Base-by-base conservation (phyloP, 495 filamentous ascomycete species). In the Xylaria grammica region DNA sequence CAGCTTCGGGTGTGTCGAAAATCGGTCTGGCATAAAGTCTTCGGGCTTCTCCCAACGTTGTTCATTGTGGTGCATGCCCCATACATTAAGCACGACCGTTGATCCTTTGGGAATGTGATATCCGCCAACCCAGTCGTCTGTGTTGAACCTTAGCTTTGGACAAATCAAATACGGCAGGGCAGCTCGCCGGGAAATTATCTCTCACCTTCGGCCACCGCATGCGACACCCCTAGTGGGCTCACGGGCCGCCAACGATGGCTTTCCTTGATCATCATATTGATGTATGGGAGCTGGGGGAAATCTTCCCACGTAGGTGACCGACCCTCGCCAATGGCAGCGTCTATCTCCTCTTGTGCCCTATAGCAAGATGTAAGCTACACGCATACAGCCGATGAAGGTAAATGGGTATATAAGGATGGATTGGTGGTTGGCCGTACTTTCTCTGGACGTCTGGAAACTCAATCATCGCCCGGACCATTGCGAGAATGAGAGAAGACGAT, bases 381-480 rank as follows among this genome's bases (percentile, higher is more conserved):
- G n/a, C n/a, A n/a, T n/a, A n/a, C n/a, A n/a, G n/a, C n/a, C n/a
- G n/a, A n/a, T n/a, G n/a, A n/a, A 36, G 22, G 8, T 11, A 55
- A 34, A 32, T 36, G 26, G 24, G 20, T 17, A 22, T n/a, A 55
- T 74, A n/a, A n/a, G n/a, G n/a, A n/a, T n/a, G n/a, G n/a, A n/a
- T n/a, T n/a, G n/a, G n/a, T n/a, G n/a, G n/a, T n/a, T n/a, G n/a
- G n/a, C n/a, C n/a, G n/a, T n/a, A 63, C 60, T 27, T 42, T n/a
- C 61, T 69, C 22, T 75, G 74, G 1, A 82, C 75, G 15, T 79
- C 70, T 0, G 80, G 79, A 49, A 69, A 75, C 45, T 72, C 56
- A 10, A 71, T 70, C 77, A 85, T 74, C 1, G 83, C 83, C 6
- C 78, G 75, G 2, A 85, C 70, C 49, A 84, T 71, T 1, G 77